Conservation (phyloP, 1,284 basidiomycete species). For the Neonothopanus nambi region DNA sequence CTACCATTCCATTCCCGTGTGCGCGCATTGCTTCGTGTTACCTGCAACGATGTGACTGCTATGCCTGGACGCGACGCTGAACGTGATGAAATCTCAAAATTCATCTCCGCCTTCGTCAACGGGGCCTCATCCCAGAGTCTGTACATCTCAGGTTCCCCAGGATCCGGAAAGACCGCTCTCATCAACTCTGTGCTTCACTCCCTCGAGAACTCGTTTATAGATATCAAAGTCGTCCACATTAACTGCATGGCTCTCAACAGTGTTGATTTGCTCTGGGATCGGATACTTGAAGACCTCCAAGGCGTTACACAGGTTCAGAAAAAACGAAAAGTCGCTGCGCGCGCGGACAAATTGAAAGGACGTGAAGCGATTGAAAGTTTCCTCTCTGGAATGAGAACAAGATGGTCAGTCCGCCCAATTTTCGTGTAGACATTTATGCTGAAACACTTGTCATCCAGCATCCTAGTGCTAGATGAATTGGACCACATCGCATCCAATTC, state of each 20-base stretch:
- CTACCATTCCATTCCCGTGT: constrained; percentile 64
- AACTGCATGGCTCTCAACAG: constrained; percentile 78
- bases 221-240: constrained; percentile 54
- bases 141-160: constrained; percentile 81
- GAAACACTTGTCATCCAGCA: constrained; percentile 39
- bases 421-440: constrained; percentile 1
- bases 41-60: constrained; percentile 49
- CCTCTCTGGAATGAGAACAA: constrained; percentile 39
- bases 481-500: constrained; percentile 69
- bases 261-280: constrained; percentile 68
- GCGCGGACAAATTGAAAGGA: constrained; percentile 35
- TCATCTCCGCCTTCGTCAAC: constrained; percentile 52
- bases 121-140: constrained; percentile 40
- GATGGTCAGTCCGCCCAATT: constrained; percentile 52
- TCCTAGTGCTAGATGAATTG: constrained; percentile 78
- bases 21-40: constrained; percentile 68
- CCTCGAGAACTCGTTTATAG: constrained; percentile 33
- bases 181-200: constrained; percentile 62
- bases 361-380: constrained; percentile 47
- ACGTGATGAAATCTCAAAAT: constrained; percentile 54
- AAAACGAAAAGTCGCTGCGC: constrained; percentile 9
- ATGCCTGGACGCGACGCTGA: constrained; percentile 69
- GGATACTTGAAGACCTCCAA: constrained; percentile 58
- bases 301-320: constrained; percentile 10
- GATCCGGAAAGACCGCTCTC: constrained; percentile 81